A percentile compares a stretch with the other conserved stretches of the same genome.
Evolutionary conservation across 116 monocot genomes (phyloP).

Genomic region (Trichopus zeylanicus): DNA sequence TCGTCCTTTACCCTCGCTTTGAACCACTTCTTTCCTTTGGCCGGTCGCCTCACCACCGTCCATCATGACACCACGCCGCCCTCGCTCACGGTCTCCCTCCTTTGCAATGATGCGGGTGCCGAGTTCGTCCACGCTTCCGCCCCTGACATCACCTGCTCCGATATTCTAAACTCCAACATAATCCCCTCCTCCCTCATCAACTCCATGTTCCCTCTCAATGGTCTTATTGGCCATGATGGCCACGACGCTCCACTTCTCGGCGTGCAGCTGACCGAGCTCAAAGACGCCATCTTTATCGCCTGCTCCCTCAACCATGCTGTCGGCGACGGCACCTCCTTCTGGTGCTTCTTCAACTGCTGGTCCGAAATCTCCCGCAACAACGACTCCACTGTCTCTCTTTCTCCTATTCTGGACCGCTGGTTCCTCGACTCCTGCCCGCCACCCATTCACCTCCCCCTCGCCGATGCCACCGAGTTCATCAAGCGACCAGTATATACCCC

Average conservation of each 20-base stretch:
- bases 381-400: not conserved
- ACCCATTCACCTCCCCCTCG: conserved; percentile 6
- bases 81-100: conserved; percentile 13
- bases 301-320: conserved; percentile 14
- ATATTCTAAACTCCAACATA: too few relatives aligned
- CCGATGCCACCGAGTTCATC: not conserved
- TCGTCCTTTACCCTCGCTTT: conserved; percentile 23
- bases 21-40: conserved; percentile 28
- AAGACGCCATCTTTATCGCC: conserved; percentile 11
- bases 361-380: conserved; percentile 8
- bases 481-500: not conserved
- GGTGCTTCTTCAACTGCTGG: conserved; percentile 27
- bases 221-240: not conserved
- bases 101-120: conserved; percentile 29
- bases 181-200: too few relatives aligned
- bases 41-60: conserved; percentile 29
- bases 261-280: conserved; percentile 10
- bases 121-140: conserved; percentile 31
- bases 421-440: conserved; percentile 8
- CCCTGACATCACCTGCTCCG: not conserved
- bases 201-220: not conserved
- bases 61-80: not conserved
- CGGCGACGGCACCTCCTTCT: conserved; percentile 18
- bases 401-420: conserved; percentile 11
- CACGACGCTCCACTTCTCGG: not conserved